Base-by-base conservation (phyloP, 2,329 filamentous ascomycete species). In the Microcyclospora pomicola region DNA sequence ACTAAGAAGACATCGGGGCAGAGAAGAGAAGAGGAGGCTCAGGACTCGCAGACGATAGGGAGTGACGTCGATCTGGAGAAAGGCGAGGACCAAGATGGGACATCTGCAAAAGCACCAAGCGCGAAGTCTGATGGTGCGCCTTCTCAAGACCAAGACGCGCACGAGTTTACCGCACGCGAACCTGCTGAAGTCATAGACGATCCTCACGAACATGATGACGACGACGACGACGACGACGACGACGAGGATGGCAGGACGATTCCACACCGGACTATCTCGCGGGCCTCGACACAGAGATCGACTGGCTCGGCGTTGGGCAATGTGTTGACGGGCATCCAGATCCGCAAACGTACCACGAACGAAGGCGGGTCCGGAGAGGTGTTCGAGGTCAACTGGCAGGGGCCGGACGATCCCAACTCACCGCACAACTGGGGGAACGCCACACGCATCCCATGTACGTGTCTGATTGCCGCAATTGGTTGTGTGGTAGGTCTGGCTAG, bases 401-500 rank as follows among this genome's bases (percentile, higher is more conserved):
- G 58, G 14, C 47, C 51, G 1, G 43, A 54, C 11, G 59, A 63
- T 39, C 48, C 55, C 1, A 45, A 55, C 30, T 54, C 60, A 31
- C 59, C 59, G 11, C 58, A 61, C 31, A 60, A 62, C 33, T 63
- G 58, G 58, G 49, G 48, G 24, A 38, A 39, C 28, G 41, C 38
- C 6, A 48, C 40, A 31, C 49, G 59, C 15, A 49, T 61, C 1
- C 46, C 44, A 13, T 54, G 56, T 24, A 63, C 58, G 0, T 40
- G 55, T n/a, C 45, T 56, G 31, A 52, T 63, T 6, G 52, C 57
- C 1, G 38, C 43, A 2, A 68, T 77, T 24, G 69, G 61, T 0
- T 65, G 69, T 19, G 61, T 69, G 0, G 68, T 73, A 0, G 64
- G 64, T 3, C 58, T 65, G 1, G 69, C 71, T 0, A 69, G 66